These are phyloP conservation scores for Boletus sp. DNA, from an alignment of 768 basidiomycete species.

Conservation along the genomic window DNA sequence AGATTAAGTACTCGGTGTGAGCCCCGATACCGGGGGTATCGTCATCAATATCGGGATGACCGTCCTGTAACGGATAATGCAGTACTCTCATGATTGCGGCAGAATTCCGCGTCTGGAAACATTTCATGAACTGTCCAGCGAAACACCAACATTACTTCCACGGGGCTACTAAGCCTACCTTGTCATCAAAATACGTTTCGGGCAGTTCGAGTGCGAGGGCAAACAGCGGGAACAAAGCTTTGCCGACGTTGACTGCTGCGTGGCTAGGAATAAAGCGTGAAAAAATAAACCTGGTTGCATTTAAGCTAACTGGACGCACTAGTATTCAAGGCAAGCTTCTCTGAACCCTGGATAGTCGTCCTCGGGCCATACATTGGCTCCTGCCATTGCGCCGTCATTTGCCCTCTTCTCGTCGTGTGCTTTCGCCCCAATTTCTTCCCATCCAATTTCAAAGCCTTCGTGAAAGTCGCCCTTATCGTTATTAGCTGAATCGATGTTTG, in stretches of 20 bases:
- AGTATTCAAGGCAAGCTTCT: slow-evolving; percentile 58
- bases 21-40: slow-evolving; percentile 82
- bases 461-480: slow-evolving; percentile 80
- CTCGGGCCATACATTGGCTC: slow-evolving; percentile 77
- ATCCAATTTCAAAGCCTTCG: slow-evolving; percentile 88
- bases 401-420: slow-evolving; percentile 25
- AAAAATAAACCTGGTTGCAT: slow-evolving; percentile 5
- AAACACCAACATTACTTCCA: background rate
- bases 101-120: slow-evolving; percentile 51
- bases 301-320: slow-evolving; percentile 44
- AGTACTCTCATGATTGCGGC: slow-evolving; percentile 67
- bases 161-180: slow-evolving; percentile 40
- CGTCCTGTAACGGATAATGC: slow-evolving; percentile 75
- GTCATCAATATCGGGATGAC: slow-evolving; percentile 47
- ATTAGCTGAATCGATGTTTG: slow-evolving; percentile 67
- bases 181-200: slow-evolving; percentile 64
- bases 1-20: slow-evolving; percentile 59
- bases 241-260: slow-evolving; percentile 51
- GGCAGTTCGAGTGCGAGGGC: slow-evolving; percentile 63
- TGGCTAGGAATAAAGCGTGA: slow-evolving; percentile 42
- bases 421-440: slow-evolving; percentile 48
- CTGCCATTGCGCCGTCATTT: slow-evolving; percentile 59
- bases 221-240: slow-evolving; percentile 63
- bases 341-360: slow-evolving; percentile 60
- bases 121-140: background rate